phyloP scores from a whole-genome alignment of 345 rosid genomes.

The Eucalyptus sp. region DNA sequence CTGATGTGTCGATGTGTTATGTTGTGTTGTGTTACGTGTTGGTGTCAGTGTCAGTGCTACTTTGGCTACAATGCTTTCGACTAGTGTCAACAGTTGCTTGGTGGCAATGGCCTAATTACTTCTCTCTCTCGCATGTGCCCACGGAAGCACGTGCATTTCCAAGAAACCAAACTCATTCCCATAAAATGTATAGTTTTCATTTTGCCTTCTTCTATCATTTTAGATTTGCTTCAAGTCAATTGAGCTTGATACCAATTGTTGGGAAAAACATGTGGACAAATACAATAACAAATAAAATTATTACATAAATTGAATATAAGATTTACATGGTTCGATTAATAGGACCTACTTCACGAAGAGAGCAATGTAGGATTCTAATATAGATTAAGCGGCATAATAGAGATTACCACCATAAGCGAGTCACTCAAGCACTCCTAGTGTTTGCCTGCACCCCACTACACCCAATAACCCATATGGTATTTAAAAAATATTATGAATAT shows the following conservation, averaged over 20 bases:
- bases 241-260: background rate
- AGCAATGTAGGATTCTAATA: background rate
- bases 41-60: too few species aligned
- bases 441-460: background rate
- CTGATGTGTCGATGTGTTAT: too few species aligned
- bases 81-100: background rate
- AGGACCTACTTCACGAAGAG: background rate
- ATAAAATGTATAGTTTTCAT: background rate
- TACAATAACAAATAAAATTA: background rate
- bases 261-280: background rate
- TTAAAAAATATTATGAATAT: background rate
- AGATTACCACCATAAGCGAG: background rate
- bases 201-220: background rate
- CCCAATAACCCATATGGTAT: background rate
- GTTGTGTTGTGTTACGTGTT: too few species aligned
- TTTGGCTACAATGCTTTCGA: background rate
- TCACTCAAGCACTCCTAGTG: background rate
- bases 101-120: background rate
- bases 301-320: background rate
- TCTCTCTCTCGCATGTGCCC: background rate
- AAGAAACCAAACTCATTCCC: background rate
- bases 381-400: background rate
- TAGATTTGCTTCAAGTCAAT: background rate
- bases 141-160: background rate
- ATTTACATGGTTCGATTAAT: background rate